phyloP scores from a whole-genome alignment of 306 rosid genomes.

The Cucurbita moschata region DNA sequence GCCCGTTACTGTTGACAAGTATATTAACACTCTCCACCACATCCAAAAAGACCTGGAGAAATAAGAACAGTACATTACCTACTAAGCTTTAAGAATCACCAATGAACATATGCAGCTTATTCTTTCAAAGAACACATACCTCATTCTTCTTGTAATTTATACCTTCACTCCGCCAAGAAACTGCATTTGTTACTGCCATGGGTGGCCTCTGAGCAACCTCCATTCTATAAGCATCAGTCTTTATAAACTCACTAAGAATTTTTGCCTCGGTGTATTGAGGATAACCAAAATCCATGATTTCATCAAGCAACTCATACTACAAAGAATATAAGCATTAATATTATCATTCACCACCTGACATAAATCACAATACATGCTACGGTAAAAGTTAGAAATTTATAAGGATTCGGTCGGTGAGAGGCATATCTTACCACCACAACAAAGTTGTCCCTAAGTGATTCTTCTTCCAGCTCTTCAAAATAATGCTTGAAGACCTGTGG shows the following conservation, averaged over 20 bases:
- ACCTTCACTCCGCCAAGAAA: constrained; percentile 99
- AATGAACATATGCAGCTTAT: not conserved
- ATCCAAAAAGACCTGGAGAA: constrained; percentile 83
- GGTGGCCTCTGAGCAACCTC: constrained; percentile 97
- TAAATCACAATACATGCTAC: not conserved
- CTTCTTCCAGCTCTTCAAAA: constrained; percentile 92
- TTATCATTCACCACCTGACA: not conserved
- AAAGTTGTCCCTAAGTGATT: constrained; percentile 93
- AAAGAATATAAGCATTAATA: constrained; percentile 10
- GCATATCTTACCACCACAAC: constrained; percentile 77
- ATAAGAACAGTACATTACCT: constrained; percentile 9
- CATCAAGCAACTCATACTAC: constrained; percentile 92
- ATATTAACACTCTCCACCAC: constrained; percentile 99
- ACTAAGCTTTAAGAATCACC: constrained; percentile 1
- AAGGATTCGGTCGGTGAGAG: not conserved
- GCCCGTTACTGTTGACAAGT: constrained; percentile 97
- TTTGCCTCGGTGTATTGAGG: constrained; percentile 94
- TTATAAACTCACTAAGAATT: constrained; percentile 93
- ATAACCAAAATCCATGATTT: constrained; percentile 96
- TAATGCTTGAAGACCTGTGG: constrained; percentile 91
- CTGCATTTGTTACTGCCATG: constrained; percentile 99
- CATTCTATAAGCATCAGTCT: constrained; percentile 98
- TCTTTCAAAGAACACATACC: constrained; percentile 23
- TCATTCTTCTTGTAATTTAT: constrained; percentile 90
- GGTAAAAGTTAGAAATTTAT: not conserved